phyloP scores from a whole-genome alignment of 805 yeast species.

The Zygosaccharomyces rouxii region DNA sequence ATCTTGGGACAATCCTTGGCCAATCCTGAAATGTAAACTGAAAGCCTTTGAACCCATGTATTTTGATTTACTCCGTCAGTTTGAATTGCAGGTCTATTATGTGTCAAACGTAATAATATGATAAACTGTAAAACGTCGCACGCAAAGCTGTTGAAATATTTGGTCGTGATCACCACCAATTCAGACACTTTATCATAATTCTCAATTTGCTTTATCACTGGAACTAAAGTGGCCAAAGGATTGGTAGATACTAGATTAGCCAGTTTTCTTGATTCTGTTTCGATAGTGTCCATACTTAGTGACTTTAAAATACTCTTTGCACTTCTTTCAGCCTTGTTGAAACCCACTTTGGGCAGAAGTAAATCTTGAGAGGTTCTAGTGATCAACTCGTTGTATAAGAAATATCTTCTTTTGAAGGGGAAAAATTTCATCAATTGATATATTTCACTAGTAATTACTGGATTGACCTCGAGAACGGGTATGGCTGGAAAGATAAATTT shows the following conservation, averaged over 20 bases:
- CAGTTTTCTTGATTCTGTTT: slow-evolving; percentile 64
- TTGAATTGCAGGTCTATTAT: slow-evolving; percentile 65
- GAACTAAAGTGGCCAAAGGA: slow-evolving; percentile 72
- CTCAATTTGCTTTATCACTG: slow-evolving; percentile 76
- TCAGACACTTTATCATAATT: slow-evolving; percentile 84
- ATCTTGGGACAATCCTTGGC: slow-evolving; percentile 51
- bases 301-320: slow-evolving; percentile 77
- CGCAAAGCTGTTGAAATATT: slow-evolving; percentile 67
- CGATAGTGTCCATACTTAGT: slow-evolving; percentile 72
- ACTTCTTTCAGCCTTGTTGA: slow-evolving; percentile 66
- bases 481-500: slow-evolving; percentile 63
- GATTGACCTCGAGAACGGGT: slow-evolving; percentile 49
- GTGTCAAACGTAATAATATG: slow-evolving; percentile 62
- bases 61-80: slow-evolving; percentile 75
- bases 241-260: slow-evolving; percentile 71
- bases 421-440: slow-evolving; percentile 50
- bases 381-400: slow-evolving; percentile 75
- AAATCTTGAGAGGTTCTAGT: slow-evolving; percentile 53
- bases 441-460: slow-evolving; percentile 57
- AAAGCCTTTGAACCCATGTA: slow-evolving; percentile 81
- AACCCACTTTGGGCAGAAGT: slow-evolving; percentile 52
- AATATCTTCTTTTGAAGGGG: slow-evolving; percentile 61
- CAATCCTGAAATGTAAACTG: slow-evolving; percentile 72
- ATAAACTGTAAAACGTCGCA: slow-evolving; percentile 84
- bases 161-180: slow-evolving; percentile 72